Base-by-base conservation (phyloP, 345 rosid species). In the Camelina hispida region DNA sequence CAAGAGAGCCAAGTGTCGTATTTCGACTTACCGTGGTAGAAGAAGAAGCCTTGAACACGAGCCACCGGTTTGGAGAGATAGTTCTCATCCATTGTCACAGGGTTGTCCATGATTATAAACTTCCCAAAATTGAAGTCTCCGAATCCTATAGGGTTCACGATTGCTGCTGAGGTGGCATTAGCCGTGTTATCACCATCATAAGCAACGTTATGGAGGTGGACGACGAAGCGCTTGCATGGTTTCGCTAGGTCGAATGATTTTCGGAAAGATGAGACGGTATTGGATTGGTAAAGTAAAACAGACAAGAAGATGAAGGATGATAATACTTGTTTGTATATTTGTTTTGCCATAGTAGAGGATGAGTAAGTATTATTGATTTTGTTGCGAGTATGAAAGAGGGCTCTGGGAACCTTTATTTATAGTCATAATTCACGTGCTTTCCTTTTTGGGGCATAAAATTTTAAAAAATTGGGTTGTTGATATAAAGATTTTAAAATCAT, bases 71-170 rank as follows among this genome's bases (percentile, higher is more conserved):
- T 4, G 12, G 66, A 38, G 32, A 38, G 65, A 20, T 6, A 20
- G 65, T 38, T 60, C 17, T 60, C 11, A 32, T 60, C 65, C 65
- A 38, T 18, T 60, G 65, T 60, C 65, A 38, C 65, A 60, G 48
- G 48, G 17, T 22, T 18, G 2, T 60, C 48, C 0, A 60, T 0
- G 17, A 60, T 6, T 9, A 60, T 28, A 3, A 60, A 12, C 15
- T 20, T 38, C 5, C 65, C 65, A 0, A 6, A 60, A 4, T 4
- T 7, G 17, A 38, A 38, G 12, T 38, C 6, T 60, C 65, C 65
- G 12, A 60, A 17, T 38, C 65, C 65, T 13, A 60, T 2, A 18
- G 65, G 65, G 3, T 60, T 60, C 16, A 60, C 5, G 4, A 60
- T 38, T 11, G 65, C 4, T 2, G 65, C 47, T 37, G 64, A 37